Evolutionary conservation across 306 rosid genomes (phyloP).

Genomic region (Dryas alaskensis): DNA sequence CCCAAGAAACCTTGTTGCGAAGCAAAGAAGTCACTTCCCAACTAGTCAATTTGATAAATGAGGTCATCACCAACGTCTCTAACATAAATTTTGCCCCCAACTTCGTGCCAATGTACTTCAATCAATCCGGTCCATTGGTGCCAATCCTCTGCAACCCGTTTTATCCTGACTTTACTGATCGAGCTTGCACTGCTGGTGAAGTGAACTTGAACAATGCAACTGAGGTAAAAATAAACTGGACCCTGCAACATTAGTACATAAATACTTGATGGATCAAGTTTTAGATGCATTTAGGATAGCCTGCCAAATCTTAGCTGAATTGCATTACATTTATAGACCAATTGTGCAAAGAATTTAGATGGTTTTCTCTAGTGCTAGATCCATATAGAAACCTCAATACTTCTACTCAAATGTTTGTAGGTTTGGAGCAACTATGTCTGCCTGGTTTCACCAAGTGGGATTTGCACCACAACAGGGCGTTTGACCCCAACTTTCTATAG

Average conservation of each 20-base stretch:
- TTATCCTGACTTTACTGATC: constrained; percentile 39
- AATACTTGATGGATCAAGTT: not conserved
- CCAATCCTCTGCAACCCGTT: constrained; percentile 64
- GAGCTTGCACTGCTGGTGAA: constrained; percentile 45
- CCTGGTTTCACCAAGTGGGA: constrained; percentile 36
- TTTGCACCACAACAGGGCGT: constrained; percentile 54
- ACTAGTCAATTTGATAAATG: constrained; percentile 40
- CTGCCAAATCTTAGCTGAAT: too few species aligned
- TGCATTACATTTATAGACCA: not conserved
- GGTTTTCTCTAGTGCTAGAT: not conserved
- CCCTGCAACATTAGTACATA: not conserved
- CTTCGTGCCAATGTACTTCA: constrained; percentile 43
- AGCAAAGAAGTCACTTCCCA: constrained; percentile 49
- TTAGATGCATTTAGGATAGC: too few species aligned
- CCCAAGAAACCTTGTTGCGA: constrained; percentile 41
- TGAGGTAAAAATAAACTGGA: constrained; percentile 28
- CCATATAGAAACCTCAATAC: not conserved
- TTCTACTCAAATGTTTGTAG: constrained; percentile 23
- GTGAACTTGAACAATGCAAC: constrained; percentile 44
- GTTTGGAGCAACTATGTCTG: constrained; percentile 49
- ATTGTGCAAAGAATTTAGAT: not conserved
- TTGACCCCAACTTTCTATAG: constrained; percentile 46
- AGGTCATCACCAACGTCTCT: constrained; percentile 48
- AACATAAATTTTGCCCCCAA: constrained; percentile 39
- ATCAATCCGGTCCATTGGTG: constrained; percentile 65